These are phyloP conservation scores for Ceratocystis ficicola DNA, from an alignment of 2,329 filamentous ascomycete species.

Conservation along the genomic window DNA sequence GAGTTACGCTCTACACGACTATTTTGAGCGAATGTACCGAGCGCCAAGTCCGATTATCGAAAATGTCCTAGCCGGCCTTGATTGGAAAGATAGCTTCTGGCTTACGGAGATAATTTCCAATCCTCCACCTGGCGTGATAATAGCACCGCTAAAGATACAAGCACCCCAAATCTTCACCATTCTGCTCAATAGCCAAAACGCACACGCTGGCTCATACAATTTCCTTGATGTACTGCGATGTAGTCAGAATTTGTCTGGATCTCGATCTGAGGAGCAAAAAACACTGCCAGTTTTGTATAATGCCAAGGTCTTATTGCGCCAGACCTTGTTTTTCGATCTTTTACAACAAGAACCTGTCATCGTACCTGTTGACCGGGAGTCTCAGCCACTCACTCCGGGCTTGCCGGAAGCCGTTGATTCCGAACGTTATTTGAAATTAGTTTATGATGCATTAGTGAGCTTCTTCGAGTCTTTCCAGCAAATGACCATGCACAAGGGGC, in stretches of 20 bases:
- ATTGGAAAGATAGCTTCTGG: constrained; percentile 48
- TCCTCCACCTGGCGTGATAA: background rate
- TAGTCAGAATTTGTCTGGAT: constrained; percentile 39
- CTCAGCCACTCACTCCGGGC: constrained; percentile 24
- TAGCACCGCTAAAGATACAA: constrained; percentile 31
- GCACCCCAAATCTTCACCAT: constrained; percentile 40
- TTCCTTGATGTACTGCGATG: constrained; percentile 42
- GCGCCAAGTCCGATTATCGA: constrained; percentile 32
- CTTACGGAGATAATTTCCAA: constrained; percentile 27
- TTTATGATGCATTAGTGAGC: constrained; percentile 40
- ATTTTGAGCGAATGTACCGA: constrained; percentile 37
- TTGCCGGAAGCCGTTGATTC: constrained; percentile 35
- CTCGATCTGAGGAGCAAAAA: constrained; percentile 38
- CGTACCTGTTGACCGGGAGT: constrained; percentile 31
- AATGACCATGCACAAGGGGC: constrained; percentile 32
- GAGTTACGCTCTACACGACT: constrained; percentile 38
- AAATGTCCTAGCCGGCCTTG: constrained; percentile 36
- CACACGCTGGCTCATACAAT: constrained; percentile 37
- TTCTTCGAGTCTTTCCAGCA: constrained; percentile 44
- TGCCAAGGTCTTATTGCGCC: constrained; percentile 44
- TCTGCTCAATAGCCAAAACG: constrained; percentile 42
- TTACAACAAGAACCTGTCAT: constrained; percentile 36
- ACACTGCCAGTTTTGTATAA: constrained; percentile 40
- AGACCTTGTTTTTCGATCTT: constrained; percentile 43
- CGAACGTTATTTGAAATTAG: constrained; percentile 37